phyloP scores from a whole-genome alignment of 768 basidiomycete species.

The Phylloporus scabripes region DNA sequence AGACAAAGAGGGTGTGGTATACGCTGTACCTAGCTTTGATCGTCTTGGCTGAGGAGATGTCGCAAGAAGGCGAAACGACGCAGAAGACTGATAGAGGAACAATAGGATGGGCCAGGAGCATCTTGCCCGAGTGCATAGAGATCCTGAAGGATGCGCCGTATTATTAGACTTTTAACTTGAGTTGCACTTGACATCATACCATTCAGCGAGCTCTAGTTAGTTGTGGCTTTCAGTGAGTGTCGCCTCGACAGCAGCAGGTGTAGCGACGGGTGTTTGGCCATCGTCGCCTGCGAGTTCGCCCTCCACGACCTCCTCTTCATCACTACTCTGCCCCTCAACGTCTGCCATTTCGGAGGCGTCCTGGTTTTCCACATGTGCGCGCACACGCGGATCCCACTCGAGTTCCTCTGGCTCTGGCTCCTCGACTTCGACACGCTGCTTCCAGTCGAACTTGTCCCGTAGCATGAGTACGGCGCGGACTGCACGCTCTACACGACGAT shows the following conservation, averaged over 20 bases:
- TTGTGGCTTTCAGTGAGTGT: background rate
- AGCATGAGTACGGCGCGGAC: slow-evolving; percentile 75
- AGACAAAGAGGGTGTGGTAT: slow-evolving; percentile 76
- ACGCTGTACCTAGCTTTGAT: slow-evolving; percentile 56
- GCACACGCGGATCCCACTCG: slow-evolving; percentile 58
- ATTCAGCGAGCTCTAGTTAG: background rate
- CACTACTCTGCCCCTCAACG: slow-evolving; percentile 32
- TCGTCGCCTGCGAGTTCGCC: slow-evolving; percentile 31
- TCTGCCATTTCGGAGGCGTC: slow-evolving; percentile 20
- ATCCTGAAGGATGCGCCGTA: slow-evolving; percentile 40
- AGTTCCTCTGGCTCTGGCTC: slow-evolving; percentile 76
- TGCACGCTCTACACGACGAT: slow-evolving; percentile 69
- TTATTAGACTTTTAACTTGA: slow-evolving; percentile 16
- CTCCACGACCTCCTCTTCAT: slow-evolving; percentile 36
- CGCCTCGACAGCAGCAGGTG: slow-evolving; percentile 25
- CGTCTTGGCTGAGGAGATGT: slow-evolving; percentile 42
- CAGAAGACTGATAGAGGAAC: slow-evolving; percentile 21
- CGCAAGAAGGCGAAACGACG: slow-evolving; percentile 14
- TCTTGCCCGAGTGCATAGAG: slow-evolving; percentile 37
- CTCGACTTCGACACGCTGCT: slow-evolving; percentile 71
- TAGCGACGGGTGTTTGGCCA: slow-evolving; percentile 20
- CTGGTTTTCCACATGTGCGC: slow-evolving; percentile 7
- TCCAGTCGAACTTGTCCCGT: slow-evolving; percentile 78
- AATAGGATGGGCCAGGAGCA: slow-evolving; percentile 37
- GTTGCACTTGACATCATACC: background rate